These are phyloP conservation scores for Cucurbitaria berberidis DNA, from an alignment of 2,329 filamentous ascomycete species.

Conservation along the genomic window DNA sequence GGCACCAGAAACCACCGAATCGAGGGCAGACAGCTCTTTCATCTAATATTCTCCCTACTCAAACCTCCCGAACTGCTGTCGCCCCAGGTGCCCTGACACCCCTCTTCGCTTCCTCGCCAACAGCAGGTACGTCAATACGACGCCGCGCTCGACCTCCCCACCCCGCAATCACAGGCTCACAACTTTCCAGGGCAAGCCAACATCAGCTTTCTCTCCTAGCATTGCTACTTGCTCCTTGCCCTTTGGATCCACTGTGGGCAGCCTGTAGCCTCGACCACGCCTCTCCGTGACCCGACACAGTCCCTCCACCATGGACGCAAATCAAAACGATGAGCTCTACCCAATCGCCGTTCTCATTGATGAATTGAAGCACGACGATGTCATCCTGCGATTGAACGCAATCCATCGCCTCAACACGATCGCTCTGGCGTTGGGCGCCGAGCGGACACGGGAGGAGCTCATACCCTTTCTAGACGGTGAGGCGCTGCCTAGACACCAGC, in stretches of 20 bases:
- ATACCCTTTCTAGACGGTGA: conserved; percentile 98
- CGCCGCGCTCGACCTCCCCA: conserved; percentile 30
- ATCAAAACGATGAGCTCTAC: conserved; percentile 97
- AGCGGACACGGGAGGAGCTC: conserved; percentile 96
- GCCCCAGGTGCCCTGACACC: conserved; percentile 25
- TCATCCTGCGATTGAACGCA: conserved; percentile 95
- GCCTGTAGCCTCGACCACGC: conserved; percentile 26
- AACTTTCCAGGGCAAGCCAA: conserved; percentile 8
- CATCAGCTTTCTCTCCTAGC: neutral
- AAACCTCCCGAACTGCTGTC: conserved; percentile 17
- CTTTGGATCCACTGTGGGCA: conserved; percentile 20
- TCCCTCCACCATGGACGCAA: conserved; percentile 75
- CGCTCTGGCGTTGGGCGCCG: conserved; percentile 90
- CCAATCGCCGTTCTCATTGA: conserved; percentile 99
- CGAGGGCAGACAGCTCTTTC: conserved; percentile 21
- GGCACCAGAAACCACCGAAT: conserved; percentile 11
- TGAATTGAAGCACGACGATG: conserved; percentile 99
- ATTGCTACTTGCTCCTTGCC: conserved; percentile 20
- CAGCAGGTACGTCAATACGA: conserved; percentile 47
- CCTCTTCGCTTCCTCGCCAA: conserved; percentile 37
- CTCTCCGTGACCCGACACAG: conserved; percentile 25
- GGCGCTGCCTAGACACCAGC: conserved; percentile 46
- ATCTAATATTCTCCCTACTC: conserved; percentile 13
- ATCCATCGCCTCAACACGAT: conserved; percentile 98
- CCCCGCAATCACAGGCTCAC: conserved; percentile 34